Percentiles rank a stretch among this genome's conserved stretches.
Evolutionary conservation across 31 red algal species (phyloP).

Genomic region (Odonthalia washingtoniensis): DNA sequence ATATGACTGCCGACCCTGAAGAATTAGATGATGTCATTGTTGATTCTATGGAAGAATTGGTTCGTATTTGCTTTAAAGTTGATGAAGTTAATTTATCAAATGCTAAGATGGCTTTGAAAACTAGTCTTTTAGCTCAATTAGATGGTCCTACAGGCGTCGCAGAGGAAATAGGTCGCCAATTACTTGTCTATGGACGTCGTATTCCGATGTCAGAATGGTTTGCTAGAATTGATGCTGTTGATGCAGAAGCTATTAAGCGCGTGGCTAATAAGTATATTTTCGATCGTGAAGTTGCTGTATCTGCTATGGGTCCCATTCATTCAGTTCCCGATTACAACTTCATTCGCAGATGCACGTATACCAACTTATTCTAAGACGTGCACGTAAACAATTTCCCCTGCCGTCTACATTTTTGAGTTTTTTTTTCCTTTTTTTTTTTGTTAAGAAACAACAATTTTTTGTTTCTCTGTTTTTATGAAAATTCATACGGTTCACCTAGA

Average conservation of each 20-base stretch:
- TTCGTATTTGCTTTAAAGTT: conserved; percentile 81
- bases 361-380: conserved; percentile 82
- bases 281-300: conserved; percentile 94
- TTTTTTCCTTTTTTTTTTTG: too few relatives aligned
- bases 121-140: conserved; percentile 81
- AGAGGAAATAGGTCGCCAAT: conserved; percentile 95
- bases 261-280: conserved; percentile 95
- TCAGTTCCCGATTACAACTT: conserved; percentile 93
- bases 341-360: conserved; percentile 93
- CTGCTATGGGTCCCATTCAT: conserved; percentile 95
- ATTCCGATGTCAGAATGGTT: conserved; percentile 97
- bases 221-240: conserved; percentile 98
- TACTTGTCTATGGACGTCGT: conserved; percentile 95
- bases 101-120: conserved; percentile 94
- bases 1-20: conserved; percentile 74
- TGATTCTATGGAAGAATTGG: conserved; percentile 78
- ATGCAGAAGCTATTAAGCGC: conserved; percentile 81
- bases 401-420: not conserved
- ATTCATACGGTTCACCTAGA: conserved; percentile 80
- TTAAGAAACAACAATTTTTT: not conserved
- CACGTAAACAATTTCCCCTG: not conserved
- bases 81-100: conserved; percentile 84
- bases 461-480: conserved; percentile 46
- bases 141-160: conserved; percentile 89
- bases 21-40: conserved; percentile 95